Percentiles rank a stretch among this genome's conserved stretches.
phyloP scores from a whole-genome alignment of 1,284 basidiomycete species.

The Rhodotorula sp. region DNA sequence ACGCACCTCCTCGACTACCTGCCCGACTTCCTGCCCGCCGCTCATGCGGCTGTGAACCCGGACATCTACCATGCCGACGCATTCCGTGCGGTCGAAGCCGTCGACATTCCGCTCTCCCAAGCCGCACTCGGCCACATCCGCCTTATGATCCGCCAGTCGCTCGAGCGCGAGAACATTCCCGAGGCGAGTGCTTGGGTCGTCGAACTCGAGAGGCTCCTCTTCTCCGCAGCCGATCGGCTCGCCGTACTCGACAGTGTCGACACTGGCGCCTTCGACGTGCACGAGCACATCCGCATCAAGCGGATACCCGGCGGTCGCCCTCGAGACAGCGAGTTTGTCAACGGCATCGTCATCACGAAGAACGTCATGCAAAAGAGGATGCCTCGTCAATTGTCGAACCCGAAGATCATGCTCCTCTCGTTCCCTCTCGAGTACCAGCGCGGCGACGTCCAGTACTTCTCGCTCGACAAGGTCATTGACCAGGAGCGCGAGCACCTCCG shows the following conservation, averaged over 20 bases:
- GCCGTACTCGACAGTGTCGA: constrained; percentile 50
- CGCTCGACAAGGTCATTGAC: constrained; percentile 84
- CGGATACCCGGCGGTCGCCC: constrained; percentile 93
- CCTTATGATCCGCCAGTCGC: constrained; percentile 67
- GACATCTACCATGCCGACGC: constrained; percentile 5
- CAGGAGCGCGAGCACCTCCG: constrained; percentile 94
- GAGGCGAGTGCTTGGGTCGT: constrained; percentile 81
- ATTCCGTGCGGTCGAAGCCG: constrained; percentile 5
- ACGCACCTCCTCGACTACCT: not conserved
- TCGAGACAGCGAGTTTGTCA: constrained; percentile 91
- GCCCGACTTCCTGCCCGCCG: constrained; percentile 2
- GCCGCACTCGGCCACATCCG: constrained; percentile 24
- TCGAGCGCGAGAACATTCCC: constrained; percentile 67
- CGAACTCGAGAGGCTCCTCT: constrained; percentile 71
- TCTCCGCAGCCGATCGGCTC: constrained; percentile 62
- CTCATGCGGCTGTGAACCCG: not conserved
- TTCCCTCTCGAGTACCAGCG: constrained; percentile 95
- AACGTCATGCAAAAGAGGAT: constrained; percentile 90
- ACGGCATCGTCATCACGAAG: constrained; percentile 96
- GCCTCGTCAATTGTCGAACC: constrained; percentile 56
- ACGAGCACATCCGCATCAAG: constrained; percentile 97
- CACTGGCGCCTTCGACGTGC: constrained; percentile 79
- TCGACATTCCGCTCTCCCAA: constrained; percentile 30
- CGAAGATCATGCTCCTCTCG: constrained; percentile 91
- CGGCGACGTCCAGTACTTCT: constrained; percentile 83